Evolutionary conservation across 2,329 filamentous ascomycete genomes (phyloP).

Genomic region (Alternaria tenuissima): DNA sequence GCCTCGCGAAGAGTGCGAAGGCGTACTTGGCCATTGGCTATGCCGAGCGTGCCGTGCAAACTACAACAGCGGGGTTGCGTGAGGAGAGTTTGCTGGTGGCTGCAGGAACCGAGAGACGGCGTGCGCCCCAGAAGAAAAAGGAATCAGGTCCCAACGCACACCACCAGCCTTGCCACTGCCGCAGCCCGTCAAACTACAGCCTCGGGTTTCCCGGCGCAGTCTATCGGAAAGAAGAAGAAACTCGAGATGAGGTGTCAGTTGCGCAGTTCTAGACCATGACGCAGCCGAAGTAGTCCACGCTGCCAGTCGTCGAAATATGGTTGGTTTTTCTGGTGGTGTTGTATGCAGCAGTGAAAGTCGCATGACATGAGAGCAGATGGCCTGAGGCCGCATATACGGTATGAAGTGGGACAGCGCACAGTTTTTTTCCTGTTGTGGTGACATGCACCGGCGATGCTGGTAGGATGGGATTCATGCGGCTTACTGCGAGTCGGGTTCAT

Average conservation of each 20-base stretch:
- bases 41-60: conserved; percentile 9
- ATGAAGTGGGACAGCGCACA: conserved; percentile 10
- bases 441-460: background rate
- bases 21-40: conserved; percentile 8
- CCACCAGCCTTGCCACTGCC: background rate
- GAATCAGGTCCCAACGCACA: background rate
- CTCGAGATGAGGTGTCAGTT: background rate
- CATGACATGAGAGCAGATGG: conserved; percentile 8
- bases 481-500: conserved; percentile 1
- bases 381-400: conserved; percentile 6
- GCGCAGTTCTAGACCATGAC: background rate
- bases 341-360: background rate
- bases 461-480: conserved; percentile 1
- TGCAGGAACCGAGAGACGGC: conserved; percentile 11
- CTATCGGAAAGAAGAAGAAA: background rate
- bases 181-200: background rate
- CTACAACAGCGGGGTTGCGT: conserved; percentile 1
- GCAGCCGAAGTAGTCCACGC: background rate
- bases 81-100: conserved; percentile 10
- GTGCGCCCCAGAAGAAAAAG: conserved; percentile 2
- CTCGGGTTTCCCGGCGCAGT: background rate
- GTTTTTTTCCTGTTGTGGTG: conserved; percentile 9
- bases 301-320: background rate
- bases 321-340: background rate
- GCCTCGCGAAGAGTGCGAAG: conserved; percentile 11